These are phyloP conservation scores for Inga oerstediana DNA, from an alignment of 306 rosid species.

Conservation along the genomic window DNA sequence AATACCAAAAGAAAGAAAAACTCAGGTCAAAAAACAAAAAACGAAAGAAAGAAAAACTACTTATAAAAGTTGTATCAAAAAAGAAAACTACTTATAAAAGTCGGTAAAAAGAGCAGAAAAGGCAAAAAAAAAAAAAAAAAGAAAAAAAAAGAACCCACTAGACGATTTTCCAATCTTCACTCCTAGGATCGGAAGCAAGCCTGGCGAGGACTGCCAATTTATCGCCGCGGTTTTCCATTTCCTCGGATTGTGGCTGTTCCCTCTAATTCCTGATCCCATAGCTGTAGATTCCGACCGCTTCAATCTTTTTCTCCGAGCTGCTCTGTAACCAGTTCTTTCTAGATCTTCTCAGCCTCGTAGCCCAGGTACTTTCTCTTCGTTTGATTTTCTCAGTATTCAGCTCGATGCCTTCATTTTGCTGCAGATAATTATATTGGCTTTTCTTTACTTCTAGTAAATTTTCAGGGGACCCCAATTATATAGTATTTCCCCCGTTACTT, in stretches of 20 bases:
- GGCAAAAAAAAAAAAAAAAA: too few relatives aligned
- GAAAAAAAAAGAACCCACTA: background rate
- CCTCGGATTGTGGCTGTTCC: constrained; percentile 47
- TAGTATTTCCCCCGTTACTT: background rate
- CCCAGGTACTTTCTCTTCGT: constrained; percentile 14
- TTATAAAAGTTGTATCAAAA: background rate
- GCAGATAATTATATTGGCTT: background rate
- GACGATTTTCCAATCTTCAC: constrained; percentile 25
- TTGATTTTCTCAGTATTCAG: background rate
- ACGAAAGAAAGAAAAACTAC: too few relatives aligned
- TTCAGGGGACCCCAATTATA: background rate
- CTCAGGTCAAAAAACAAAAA: background rate
- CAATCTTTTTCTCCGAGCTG: constrained; percentile 11
- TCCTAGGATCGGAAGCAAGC: constrained; percentile 9
- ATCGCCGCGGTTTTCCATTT: constrained; percentile 54
- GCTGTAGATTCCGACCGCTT: constrained; percentile 32
- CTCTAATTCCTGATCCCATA: constrained; percentile 44
- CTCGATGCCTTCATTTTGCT: background rate
- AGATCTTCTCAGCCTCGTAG: background rate
- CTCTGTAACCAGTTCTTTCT: background rate
- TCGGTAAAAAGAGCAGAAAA: background rate
- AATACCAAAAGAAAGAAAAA: too few relatives aligned
- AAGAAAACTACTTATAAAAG: background rate
- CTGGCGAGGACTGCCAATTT: constrained; percentile 40
- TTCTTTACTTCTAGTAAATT: background rate